These are phyloP conservation scores for Leishmania aethiopica DNA, from an alignment of 208 protist genomes.

Conservation along the genomic window DNA sequence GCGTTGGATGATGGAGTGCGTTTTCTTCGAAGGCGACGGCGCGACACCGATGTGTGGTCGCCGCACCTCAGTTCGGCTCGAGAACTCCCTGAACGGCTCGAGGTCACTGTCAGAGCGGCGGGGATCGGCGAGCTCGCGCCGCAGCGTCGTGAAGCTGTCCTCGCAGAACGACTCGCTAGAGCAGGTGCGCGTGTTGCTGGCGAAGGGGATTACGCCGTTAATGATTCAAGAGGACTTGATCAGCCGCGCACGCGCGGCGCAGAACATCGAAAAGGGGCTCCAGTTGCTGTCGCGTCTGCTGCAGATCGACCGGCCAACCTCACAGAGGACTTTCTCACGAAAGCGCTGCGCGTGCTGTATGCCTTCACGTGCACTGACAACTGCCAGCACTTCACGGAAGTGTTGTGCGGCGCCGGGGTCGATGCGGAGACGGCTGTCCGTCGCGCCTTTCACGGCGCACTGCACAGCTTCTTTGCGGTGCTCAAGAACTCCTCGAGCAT, in stretches of 20 bases:
- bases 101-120: slow-evolving; percentile 65
- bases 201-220: slow-evolving; percentile 49
- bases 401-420: slow-evolving; percentile 64
- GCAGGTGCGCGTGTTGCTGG: slow-evolving; percentile 70
- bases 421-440: slow-evolving; percentile 75
- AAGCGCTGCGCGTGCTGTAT: slow-evolving; percentile 57
- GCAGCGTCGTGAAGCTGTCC: slow-evolving; percentile 55
- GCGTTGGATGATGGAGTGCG: slow-evolving; percentile 65
- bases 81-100: slow-evolving; percentile 50
- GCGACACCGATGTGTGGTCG: slow-evolving; percentile 31
- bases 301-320: slow-evolving; percentile 17
- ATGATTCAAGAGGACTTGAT: slow-evolving; percentile 69
- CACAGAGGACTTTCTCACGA: slow-evolving; percentile 26
- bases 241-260: slow-evolving; percentile 55
- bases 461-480: slow-evolving; percentile 39
- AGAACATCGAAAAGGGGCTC: slow-evolving; percentile 63
- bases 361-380: slow-evolving; percentile 45
- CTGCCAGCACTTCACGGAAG: slow-evolving; percentile 68
- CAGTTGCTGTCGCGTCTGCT: slow-evolving; percentile 48
- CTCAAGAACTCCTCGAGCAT: slow-evolving; percentile 27
- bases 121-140: slow-evolving; percentile 57
- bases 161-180: slow-evolving; percentile 72
- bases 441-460: slow-evolving; percentile 62
- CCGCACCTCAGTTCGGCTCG: slow-evolving; percentile 34
- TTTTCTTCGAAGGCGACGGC: slow-evolving; percentile 42